Evolutionary conservation across 305 asterid species (phyloP), one percentile per base, ranked within the genome.

Genomic region (Fraxinus platypoda): DNA sequence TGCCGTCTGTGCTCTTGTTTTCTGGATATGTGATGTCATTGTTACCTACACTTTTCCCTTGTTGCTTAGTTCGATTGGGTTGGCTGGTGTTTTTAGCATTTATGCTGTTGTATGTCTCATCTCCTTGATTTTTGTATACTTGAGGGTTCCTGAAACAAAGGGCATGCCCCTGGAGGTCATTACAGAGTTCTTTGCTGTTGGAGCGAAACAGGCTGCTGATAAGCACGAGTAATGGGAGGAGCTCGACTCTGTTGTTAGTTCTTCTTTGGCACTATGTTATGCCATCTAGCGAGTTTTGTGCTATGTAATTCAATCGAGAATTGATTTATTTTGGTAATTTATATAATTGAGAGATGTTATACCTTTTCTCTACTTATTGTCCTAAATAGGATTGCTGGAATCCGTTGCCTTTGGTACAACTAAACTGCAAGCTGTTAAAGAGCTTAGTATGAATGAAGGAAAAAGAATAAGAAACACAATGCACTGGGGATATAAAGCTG

Each of bases 121-220:
- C 62, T 92, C 97, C 19, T 93, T 89, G 94, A 6, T 93, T 4
- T 94, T 94, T 87, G 81, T 94, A 41, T 94, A 83, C 92, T 81
- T 93, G 89, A 90, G 94, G 91, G 98, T 94, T 38, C 98, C 98
- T 0, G 98, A 92, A 80, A 94, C 98, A 0, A 94, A 93, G 83
- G 98, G 98, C 33, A 93, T 94, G 66, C 66, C 66, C 11, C 26
- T 54, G 66, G 66, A 54, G 66, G 26, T 54, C 66, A 54, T 54
- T 54, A 54, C 66, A 54, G 66, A 54, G 66, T 54, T 54, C 66
- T 54, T 54, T 54, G 66, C 66, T n/a, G 66, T 92, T 37, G 98
- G 98, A 12, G 96, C 98, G 46, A 87, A 86, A 83, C 95, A 91
- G 81, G 81, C 80, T 64, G 90, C 80, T 37, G 86, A 81, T 13